These are phyloP conservation scores for Auriscalpium vulgare DNA, from an alignment of 768 basidiomycete species.

Conservation along the genomic window DNA sequence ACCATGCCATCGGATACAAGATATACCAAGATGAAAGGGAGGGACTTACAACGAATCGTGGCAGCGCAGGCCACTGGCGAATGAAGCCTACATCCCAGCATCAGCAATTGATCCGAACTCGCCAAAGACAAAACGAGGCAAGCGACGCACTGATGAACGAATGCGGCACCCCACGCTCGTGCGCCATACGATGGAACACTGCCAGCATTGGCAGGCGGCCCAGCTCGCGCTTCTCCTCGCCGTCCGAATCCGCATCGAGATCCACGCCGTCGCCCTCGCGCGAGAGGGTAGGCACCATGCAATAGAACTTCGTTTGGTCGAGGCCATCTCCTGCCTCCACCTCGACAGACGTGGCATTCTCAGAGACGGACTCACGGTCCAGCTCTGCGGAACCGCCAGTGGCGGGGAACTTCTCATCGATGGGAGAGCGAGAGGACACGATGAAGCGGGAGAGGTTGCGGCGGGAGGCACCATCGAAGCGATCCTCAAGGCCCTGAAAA, in stretches of 20 bases:
- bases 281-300: neutral
- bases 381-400: slow-evolving; percentile 1
- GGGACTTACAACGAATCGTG: slow-evolving; percentile 47
- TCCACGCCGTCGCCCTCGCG: neutral
- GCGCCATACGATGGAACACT: slow-evolving; percentile 10
- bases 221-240: slow-evolving; percentile 5
- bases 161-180: slow-evolving; percentile 34
- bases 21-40: neutral
- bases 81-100: slow-evolving; percentile 36
- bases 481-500: slow-evolving; percentile 42
- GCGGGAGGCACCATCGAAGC: slow-evolving; percentile 49
- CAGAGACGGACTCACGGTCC: slow-evolving; percentile 15
- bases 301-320: slow-evolving; percentile 5
- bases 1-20: neutral
- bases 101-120: too few species aligned
- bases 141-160: slow-evolving; percentile 42
- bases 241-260: neutral
- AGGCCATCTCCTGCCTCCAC: slow-evolving; percentile 19
- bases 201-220: slow-evolving; percentile 8
- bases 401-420: slow-evolving; percentile 14
- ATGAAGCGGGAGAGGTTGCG: slow-evolving; percentile 51
- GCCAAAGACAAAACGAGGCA: neutral
- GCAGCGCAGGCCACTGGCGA: slow-evolving; percentile 62
- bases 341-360: slow-evolving; percentile 14
- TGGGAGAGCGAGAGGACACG: slow-evolving; percentile 7